Base-by-base conservation (phyloP, 495 filamentous ascomycete species). In the Daldinia grandis region DNA sequence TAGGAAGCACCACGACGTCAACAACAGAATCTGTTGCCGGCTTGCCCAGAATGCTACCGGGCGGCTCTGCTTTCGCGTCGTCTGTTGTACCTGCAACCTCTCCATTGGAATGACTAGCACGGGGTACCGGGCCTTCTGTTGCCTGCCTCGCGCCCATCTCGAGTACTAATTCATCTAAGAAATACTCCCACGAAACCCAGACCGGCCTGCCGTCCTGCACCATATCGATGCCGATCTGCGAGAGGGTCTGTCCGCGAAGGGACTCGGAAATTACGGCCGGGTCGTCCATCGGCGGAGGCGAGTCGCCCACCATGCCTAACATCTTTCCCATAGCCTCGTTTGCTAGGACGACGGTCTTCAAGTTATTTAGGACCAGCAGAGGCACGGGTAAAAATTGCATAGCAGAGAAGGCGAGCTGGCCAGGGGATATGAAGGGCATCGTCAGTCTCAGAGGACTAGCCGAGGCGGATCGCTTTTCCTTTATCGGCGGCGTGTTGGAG, bases 251-350 rank as follows among this genome's bases (percentile, higher is more conserved):
- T 8, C 88, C 89, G 21, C 84, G 79, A 2, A 92, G 80, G 31
- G 77, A 66, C 15, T 87, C 82, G 8, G 59, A 62, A 42, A 73
- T 73, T 56, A 47, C 58, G 6, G 81, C 72, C 12, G 78, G 74
- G 8, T 80, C 74, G 5, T 70, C 71, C 58, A 47, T 25, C 3
- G 64, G 67, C 60, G 33, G 53, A 61, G 66, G 67, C 24, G 72
- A 64, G n/a, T 78, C 76, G 17, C 71, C 56, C 12, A 82, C 79
- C 62, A 89, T 76, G 14, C 84, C 85, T 38, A 93, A 75, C 62
- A 92, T 71, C 53, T 85, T 81, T 21, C 85, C 87, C 89, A 92
- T 89, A 14, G 90, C 88, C 56, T 91, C 90, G 74, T 92, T 92
- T 8, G 89, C 90, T 17, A 92, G 73, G 4, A 90, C 81, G 2